Conservation (phyloP, 1,284 basidiomycete genomes). For the Ganoderma lucidum region DNA sequence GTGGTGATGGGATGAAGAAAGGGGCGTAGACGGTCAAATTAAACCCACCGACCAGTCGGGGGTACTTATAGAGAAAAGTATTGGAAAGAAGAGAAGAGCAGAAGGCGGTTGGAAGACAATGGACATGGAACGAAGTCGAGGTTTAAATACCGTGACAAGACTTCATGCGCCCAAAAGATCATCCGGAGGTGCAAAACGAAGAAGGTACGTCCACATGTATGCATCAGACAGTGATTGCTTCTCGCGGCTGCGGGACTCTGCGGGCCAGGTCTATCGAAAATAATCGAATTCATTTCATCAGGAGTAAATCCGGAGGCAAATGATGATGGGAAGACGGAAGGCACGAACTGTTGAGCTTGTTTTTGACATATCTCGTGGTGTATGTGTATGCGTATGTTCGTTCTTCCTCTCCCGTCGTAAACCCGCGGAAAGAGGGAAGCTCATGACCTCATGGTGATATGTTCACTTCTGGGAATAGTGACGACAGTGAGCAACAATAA, state of each 20-base stretch:
- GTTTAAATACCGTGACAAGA: neutral
- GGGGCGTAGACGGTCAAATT: neutral
- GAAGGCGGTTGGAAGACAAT: neutral
- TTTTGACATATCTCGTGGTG: neutral
- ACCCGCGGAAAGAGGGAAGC: neutral
- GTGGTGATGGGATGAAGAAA: too few relatives aligned
- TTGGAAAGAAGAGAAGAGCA: neutral
- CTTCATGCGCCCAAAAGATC: neutral
- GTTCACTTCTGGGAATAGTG: neutral
- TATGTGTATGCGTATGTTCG: neutral
- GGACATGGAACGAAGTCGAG: neutral
- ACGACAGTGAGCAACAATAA: neutral
- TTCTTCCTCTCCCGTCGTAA: neutral
- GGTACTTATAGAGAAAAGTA: neutral
- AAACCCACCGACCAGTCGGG: neutral
- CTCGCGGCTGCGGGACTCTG: neutral
- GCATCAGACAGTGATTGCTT: neutral
- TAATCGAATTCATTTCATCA: neutral
- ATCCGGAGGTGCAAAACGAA: neutral
- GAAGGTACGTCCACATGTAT: neutral
- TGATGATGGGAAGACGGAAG: neutral
- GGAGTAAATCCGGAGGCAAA: neutral
- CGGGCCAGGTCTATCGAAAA: neutral
- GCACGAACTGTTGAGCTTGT: neutral
- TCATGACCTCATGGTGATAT: neutral